Conservation (phyloP, 139 green algal species). For the Volvox africanus region DNA sequence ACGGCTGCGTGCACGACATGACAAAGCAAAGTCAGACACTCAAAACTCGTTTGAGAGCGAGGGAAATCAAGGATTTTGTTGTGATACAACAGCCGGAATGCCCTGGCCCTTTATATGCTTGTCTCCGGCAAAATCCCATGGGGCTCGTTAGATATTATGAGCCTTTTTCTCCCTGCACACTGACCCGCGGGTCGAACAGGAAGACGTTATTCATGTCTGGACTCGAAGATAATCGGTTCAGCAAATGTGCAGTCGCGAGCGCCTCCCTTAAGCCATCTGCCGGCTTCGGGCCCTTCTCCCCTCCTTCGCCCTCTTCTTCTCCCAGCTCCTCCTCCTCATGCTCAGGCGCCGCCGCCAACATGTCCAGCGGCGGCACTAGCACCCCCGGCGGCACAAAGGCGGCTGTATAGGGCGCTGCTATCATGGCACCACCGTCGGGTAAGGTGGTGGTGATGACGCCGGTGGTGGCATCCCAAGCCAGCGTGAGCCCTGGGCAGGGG, state of each 20-base stretch:
- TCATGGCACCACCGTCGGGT: conserved; percentile 44
- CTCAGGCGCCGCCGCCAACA: conserved; percentile 11
- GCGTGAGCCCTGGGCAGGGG: conserved; percentile 39
- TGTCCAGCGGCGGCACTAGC: conserved; percentile 13
- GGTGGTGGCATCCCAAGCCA: conserved; percentile 37
- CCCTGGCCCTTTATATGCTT: no score
- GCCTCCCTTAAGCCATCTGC: not conserved
- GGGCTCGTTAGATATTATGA: no score
- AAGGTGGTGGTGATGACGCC: conserved; percentile 39
- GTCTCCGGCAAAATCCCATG: not conserved
- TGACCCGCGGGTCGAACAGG: conserved; percentile 35
- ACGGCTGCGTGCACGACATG: no score
- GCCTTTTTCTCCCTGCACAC: not conserved
- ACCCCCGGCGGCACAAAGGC: conserved; percentile 38
- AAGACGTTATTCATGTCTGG: conserved; percentile 23
- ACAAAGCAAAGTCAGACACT: no score
- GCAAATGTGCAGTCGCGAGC: not conserved
- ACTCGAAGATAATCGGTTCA: not conserved
- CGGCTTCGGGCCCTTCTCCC: not conserved
- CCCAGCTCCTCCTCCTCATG: conserved; percentile 1
- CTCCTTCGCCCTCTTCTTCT: not conserved
- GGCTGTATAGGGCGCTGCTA: conserved; percentile 18
- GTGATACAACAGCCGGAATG: no score
- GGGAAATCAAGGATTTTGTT: no score
- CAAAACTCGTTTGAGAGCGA: no score